These are phyloP conservation scores for Citrus cavaleriei DNA, from an alignment of 345 rosid species.

Conservation along the genomic window DNA sequence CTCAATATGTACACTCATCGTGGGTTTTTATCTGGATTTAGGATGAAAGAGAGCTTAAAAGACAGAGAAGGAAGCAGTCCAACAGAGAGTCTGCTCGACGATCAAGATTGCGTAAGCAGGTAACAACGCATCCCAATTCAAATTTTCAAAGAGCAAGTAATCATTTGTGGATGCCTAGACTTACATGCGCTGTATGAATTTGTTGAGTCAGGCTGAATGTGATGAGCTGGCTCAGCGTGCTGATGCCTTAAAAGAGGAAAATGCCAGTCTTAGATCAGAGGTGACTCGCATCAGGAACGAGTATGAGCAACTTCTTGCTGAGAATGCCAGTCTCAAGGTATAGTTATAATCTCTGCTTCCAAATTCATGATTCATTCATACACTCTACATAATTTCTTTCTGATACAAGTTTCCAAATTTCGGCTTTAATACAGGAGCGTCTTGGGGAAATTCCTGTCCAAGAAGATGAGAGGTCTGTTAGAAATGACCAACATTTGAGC, in stretches of 20 bases:
- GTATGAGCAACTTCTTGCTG: slow-evolving; percentile 71
- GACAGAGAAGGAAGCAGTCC: slow-evolving; percentile 96
- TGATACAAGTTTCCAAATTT: neutral
- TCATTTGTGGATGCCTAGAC: neutral
- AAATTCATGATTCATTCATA: neutral
- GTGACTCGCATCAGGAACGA: slow-evolving; percentile 66
- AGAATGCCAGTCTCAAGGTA: slow-evolving; percentile 85
- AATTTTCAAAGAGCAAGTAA: neutral
- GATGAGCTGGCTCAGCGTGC: slow-evolving; percentile 94
- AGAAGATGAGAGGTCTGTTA: neutral
- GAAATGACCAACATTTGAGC: slow-evolving; percentile 40
- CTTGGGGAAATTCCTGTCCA: slow-evolving; percentile 47
- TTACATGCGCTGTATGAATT: slow-evolving; percentile 14
- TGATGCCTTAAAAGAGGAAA: slow-evolving; percentile 79
- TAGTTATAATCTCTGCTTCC: neutral
- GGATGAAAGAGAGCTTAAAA: slow-evolving; percentile 95
- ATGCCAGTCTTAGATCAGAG: slow-evolving; percentile 78
- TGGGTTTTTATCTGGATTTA: slow-evolving; percentile 18
- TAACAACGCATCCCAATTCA: slow-evolving; percentile 20
- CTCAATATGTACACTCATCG: neutral
- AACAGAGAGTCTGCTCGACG: slow-evolving; percentile 98
- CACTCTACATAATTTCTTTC: neutral
- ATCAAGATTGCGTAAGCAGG: slow-evolving; percentile 98
- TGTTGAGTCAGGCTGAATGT: slow-evolving; percentile 83
- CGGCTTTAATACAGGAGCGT: slow-evolving; percentile 53